Base-by-base conservation (phyloP, 2,329 filamentous ascomycete genomes). In the Clarireedia monteithiana region DNA sequence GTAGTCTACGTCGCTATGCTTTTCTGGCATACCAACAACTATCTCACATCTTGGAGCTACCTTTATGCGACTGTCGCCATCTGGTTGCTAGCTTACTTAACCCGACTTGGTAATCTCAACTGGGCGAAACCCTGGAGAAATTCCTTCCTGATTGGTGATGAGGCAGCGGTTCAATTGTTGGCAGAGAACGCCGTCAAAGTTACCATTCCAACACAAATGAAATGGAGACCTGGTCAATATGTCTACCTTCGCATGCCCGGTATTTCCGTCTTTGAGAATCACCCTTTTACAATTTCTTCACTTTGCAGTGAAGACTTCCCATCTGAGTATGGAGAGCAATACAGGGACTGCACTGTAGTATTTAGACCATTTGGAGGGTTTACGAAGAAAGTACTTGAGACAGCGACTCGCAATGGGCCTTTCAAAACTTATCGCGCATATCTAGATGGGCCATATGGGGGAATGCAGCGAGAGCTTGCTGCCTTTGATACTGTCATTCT, bases 21-120 rank as follows among this genome's bases (percentile, higher is more conserved):
- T 27, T 95, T 97, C 73, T 97, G 92, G 92, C 92, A 97, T 71
- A 94, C 89, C 65, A 88, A 91, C 71, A 96, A 96, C 71, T 95
- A 88, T 63, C 79, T 96, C 39, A 85, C 85, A 54, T 95, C 91
- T 0, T 96, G 91, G 91, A 77, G 82, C 66, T 97, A 96, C 67
- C 81, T 97, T 2, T 95, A 83, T 66, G 83, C 89, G 1, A 94
- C 89, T 0, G 72, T 91, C 24, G 88, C 74, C 45, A 89, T 96
- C 60, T 94, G 91, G 85, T 74, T 80, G 1, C 63, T 86, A 5
- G 94, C 89, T 52, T 91, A 94, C 68, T 65, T 84, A 26, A 72
- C 85, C 63, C 83, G 92, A 15, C 68, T 95, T 2, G 89, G 89
- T 72, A 95, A 91, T 62, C 79, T 96, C 59, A 96, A 96, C 72